Base-by-base conservation (phyloP, 768 basidiomycete species). In the Pulveroboletus ravenelii region DNA sequence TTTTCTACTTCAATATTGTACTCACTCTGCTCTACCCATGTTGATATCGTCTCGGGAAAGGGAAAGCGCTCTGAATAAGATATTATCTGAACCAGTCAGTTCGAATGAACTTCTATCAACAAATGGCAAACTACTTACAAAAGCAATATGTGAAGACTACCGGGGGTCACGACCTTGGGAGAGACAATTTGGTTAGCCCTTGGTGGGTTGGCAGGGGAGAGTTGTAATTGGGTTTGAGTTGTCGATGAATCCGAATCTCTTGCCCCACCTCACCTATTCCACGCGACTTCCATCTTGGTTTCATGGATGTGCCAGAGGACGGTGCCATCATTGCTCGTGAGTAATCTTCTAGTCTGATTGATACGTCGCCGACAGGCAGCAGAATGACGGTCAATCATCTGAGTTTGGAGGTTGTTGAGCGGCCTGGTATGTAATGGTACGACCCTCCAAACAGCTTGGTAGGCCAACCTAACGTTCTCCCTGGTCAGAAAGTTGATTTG, bases 21-120 rank as follows among this genome's bases (percentile, higher is more conserved):
- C 62, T 62, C 46, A 63, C 62, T 53, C 51, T 53, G 31, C 8
- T 30, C 44, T 34, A 18, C 34, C 14, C 54, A 62, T 64, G 13
- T 30, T 37, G 3, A 14, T 4, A 25, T 39, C 31, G 38, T 17
- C 29, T 48, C 34, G 29, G 32, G 37, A 39, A 37, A 25, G 29
- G 32, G 37, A 40, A 35, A 25, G 30, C 15, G 32, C 5, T 40
- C 43, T 25, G 10, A 35, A 20, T 17, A 36, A 48, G 27, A 10
- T 31, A 39, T 50, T 48, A 13, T 32, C 41, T 30, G 20, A 36
- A n/a, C 35, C 32, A 45, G 12, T 51, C 36, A 25, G 20, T 37
- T 41, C 15, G 31, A 30, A 49, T 38, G 27, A 35, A 39, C 20
- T 30, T 10, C 10, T 18, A n/a, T 34, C 25, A n/a, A 45, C 41